A percentile compares a stretch with the other conserved stretches of the same genome.
These are phyloP conservation scores for Myriangium duriaei DNA, from an alignment of 2,329 filamentous ascomycete species.

Conservation along the genomic window DNA sequence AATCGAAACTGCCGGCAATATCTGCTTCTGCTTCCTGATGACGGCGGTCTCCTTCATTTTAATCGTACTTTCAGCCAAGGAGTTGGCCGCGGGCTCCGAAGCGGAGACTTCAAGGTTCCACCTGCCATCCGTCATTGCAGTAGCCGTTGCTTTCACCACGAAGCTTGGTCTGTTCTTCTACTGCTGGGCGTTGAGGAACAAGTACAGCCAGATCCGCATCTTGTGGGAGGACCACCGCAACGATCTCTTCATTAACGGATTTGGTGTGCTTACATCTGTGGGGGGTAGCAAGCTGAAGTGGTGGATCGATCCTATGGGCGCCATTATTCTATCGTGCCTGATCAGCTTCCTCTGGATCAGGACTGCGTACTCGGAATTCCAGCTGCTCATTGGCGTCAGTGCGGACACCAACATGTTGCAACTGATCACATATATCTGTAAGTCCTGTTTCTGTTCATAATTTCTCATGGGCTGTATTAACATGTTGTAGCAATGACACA, in stretches of 20 bases:
- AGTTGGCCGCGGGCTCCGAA: slow-evolving; percentile 45
- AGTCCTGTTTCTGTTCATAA: slow-evolving; percentile 16
- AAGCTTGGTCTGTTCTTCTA: slow-evolving; percentile 79
- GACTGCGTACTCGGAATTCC: slow-evolving; percentile 80
- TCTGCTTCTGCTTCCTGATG: slow-evolving; percentile 95
- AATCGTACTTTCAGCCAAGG: slow-evolving; percentile 71
- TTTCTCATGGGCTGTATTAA: not conserved
- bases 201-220: slow-evolving; percentile 83
- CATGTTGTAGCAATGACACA: slow-evolving; percentile 60
- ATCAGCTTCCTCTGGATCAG: slow-evolving; percentile 72
- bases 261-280: slow-evolving; percentile 70
- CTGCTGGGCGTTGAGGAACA: slow-evolving; percentile 81
- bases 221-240: slow-evolving; percentile 97
- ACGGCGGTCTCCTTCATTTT: slow-evolving; percentile 81
- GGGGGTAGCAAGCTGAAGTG: slow-evolving; percentile 74
- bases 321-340: slow-evolving; percentile 66
- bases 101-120: slow-evolving; percentile 46
- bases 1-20: slow-evolving; percentile 91
- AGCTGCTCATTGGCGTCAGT: slow-evolving; percentile 79
- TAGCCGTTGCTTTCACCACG: slow-evolving; percentile 69
- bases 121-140: slow-evolving; percentile 72
- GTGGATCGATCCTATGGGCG: slow-evolving; percentile 93
- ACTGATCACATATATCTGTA: slow-evolving; percentile 86
- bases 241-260: slow-evolving; percentile 93
- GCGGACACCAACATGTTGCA: slow-evolving; percentile 78